Base-by-base conservation (phyloP, 2,329 filamentous ascomycete genomes). In the Alternaria atra region DNA sequence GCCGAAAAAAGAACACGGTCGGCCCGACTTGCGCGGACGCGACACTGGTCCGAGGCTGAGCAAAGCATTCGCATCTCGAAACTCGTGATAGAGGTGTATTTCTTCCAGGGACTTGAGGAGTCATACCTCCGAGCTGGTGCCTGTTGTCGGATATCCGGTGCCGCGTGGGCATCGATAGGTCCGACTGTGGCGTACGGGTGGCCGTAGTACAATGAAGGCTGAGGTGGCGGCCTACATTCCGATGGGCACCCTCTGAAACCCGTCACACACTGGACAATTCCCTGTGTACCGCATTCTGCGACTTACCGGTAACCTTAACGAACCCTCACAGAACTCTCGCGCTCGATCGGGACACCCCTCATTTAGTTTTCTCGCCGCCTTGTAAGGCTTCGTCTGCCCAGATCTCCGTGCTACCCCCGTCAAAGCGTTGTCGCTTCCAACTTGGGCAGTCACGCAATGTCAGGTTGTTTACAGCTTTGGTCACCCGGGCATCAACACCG, bases 11-110 rank as follows among this genome's bases (percentile, higher is more conserved):
- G 53, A 46, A 46, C 3, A 20, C 29, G 17, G 15, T 62, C 68
- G 66, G 65, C 47, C 69, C 68, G 69, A 62, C 48, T 52, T 47
- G 23, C 46, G 61, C 54, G 61, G 63, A 63, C 58, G 63, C 63
- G 61, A 63, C 60, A 55, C 54, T 43, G 58, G 61, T 62, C 52
- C 23, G 43, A 62, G 48, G 56, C 60, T 64, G 60, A 55, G 60
- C 54, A 56, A n/a, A 27, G 57, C 53, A 47, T 39, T 57, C 29
- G 20, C 50, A 59, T 58, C 60, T 55, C 62, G 60, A 60, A 55
- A 61, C 55, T 20, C 55, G 61, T 35, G 48, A 40, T 62, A 58
- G 40, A 60, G 48, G 57, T 44, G 60, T 23, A 42, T 40, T 5
- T 10, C 20, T 51, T 37, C 30, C 53, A 51, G 34, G 25, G 12